phyloP scores from a whole-genome alignment of 1,284 basidiomycete genomes.

The Apiotrichum veenhuisii region DNA sequence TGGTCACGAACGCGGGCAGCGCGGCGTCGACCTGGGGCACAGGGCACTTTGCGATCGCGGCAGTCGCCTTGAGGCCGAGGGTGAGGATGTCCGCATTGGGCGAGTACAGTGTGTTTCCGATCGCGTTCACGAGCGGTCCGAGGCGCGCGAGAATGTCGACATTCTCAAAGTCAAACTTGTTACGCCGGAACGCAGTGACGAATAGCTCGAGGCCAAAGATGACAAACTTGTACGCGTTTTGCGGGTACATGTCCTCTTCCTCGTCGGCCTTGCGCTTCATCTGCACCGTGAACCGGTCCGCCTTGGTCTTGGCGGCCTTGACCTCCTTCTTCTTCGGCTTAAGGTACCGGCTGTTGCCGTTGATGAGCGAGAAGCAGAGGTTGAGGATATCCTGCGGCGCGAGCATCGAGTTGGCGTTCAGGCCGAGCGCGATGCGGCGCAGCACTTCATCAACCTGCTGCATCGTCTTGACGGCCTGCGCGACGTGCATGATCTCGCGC shows the following conservation, averaged over 20 bases:
- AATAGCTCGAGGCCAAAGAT: constrained; percentile 90
- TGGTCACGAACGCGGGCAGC: constrained; percentile 77
- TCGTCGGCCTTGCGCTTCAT: constrained; percentile 62
- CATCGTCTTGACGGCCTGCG: constrained; percentile 77
- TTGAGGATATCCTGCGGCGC: constrained; percentile 68
- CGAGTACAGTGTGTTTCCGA: constrained; percentile 92
- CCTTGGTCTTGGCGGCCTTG: constrained; percentile 44
- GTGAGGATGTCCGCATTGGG: constrained; percentile 73
- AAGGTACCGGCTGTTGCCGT: constrained; percentile 78
- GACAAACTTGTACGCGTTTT: constrained; percentile 81
- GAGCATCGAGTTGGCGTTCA: constrained; percentile 78
- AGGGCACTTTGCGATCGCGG: constrained; percentile 79
- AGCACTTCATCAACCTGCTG: constrained; percentile 84
- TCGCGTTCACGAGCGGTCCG: constrained; percentile 77
- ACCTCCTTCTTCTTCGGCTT: constrained; percentile 42
- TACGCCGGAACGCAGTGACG: constrained; percentile 77
- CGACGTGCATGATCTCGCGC: constrained; percentile 80
- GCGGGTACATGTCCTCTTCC: constrained; percentile 67
- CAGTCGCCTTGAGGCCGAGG: constrained; percentile 74
- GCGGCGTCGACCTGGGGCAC: constrained; percentile 72
- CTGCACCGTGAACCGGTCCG: constrained; percentile 68
- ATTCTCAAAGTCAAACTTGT: constrained; percentile 81
- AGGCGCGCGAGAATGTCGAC: constrained; percentile 67
- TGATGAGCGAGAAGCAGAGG: constrained; percentile 85
- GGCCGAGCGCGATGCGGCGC: constrained; percentile 72